Conservation (phyloP, 169 alveolate genomes). For the Plasmodium ovale region DNA sequence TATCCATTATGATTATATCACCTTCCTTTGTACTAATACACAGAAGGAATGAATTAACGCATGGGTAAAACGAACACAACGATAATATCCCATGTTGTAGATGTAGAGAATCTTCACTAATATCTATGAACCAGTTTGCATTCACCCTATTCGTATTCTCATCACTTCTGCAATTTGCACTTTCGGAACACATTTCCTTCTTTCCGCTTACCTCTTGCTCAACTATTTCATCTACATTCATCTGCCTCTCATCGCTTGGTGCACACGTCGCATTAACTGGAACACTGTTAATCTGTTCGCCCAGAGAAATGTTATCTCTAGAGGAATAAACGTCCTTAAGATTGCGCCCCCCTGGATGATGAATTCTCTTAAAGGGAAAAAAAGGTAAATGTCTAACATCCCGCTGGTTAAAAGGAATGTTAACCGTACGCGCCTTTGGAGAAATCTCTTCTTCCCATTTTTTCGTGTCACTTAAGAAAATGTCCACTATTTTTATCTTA, state of each 20-base stretch:
- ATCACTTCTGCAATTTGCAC: too few species aligned
- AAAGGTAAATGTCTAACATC: background rate
- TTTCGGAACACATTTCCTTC: background rate
- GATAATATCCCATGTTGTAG: constrained; percentile 55
- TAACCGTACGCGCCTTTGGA: constrained; percentile 5
- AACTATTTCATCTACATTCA: background rate
- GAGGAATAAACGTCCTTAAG: background rate
- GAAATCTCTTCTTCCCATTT: constrained; percentile 7
- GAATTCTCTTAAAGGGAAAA: background rate
- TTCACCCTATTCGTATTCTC: background rate
- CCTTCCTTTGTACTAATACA: constrained; percentile 57
- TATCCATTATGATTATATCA: constrained; percentile 45
- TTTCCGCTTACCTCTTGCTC: background rate
- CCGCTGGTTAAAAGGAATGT: background rate
- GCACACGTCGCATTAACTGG: background rate
- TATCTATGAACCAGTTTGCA: background rate
- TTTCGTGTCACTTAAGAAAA: constrained; percentile 21
- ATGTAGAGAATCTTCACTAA: constrained; percentile 21
- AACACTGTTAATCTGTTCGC: background rate
- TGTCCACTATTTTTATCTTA: constrained; percentile 23
- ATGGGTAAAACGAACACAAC: constrained; percentile 61
- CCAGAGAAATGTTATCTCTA: background rate
- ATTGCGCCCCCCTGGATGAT: background rate
- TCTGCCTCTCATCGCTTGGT: too few species aligned
- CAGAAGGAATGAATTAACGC: constrained; percentile 42